Percentiles rank a stretch among this genome's conserved stretches.
phyloP scores from a whole-genome alignment of 106 monocot species.

The Dioscorea alata region DNA sequence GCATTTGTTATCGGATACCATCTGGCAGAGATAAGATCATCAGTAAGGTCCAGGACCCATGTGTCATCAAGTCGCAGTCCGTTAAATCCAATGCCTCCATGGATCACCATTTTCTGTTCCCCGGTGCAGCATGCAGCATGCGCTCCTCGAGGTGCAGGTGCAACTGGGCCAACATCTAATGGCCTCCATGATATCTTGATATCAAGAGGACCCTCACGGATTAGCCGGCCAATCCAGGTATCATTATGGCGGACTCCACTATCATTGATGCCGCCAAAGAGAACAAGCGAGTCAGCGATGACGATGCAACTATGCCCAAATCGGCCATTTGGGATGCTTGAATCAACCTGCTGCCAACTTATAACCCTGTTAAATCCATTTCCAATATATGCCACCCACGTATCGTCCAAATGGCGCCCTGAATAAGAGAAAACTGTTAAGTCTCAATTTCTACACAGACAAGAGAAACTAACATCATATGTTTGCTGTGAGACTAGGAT shows the following conservation, averaged over 20 bases:
- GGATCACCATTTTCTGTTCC: constrained; percentile 48
- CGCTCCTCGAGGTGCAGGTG: constrained; percentile 83
- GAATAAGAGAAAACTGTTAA: constrained; percentile 16
- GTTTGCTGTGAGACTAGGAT: not conserved
- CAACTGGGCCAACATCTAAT: constrained; percentile 44
- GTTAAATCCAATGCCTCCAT: constrained; percentile 69
- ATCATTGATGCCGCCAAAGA: constrained; percentile 93
- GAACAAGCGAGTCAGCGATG: constrained; percentile 41
- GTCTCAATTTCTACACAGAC: not conserved
- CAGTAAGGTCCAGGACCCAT: constrained; percentile 69
- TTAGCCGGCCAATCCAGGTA: constrained; percentile 65
- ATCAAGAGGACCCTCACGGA: constrained; percentile 15
- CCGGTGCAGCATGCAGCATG: constrained; percentile 62
- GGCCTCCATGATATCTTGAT: constrained; percentile 53
- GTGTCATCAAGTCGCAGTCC: constrained; percentile 66
- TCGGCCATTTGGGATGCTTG: constrained; percentile 73
- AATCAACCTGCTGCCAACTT: constrained; percentile 58
- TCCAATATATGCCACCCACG: constrained; percentile 74
- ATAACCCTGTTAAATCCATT: constrained; percentile 22
- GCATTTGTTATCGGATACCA: constrained; percentile 49
- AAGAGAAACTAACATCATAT: not conserved
- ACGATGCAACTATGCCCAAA: constrained; percentile 80
- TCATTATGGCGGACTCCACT: constrained; percentile 73
- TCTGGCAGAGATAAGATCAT: constrained; percentile 18
- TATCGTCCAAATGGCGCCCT: constrained; percentile 97